Percentiles rank a stretch among this genome's conserved stretches.
phyloP scores from a whole-genome alignment of 331 rosid genomes.

The Cydonia oblonga region DNA sequence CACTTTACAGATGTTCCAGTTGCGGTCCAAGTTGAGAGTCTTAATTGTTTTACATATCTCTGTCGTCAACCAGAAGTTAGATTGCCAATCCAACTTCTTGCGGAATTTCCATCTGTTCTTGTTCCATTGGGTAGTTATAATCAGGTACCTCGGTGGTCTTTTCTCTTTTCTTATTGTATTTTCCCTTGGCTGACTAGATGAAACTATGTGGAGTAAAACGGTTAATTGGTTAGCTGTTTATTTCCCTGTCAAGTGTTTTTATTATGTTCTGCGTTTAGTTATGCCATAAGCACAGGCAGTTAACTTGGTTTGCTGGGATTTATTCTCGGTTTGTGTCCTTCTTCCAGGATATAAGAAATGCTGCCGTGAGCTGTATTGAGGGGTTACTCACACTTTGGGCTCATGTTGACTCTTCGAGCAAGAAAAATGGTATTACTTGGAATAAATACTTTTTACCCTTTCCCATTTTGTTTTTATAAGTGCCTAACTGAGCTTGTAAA shows the following conservation, averaged over 20 bases:
- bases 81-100: constrained; percentile 48
- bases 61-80: constrained; percentile 49
- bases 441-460: not conserved
- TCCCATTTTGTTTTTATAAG: not conserved
- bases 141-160: constrained; percentile 25
- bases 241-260: not conserved
- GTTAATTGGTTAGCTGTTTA: not conserved
- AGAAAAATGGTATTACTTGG: constrained; percentile 60
- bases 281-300: not conserved
- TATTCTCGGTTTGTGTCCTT: not conserved
- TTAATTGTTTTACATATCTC: constrained; percentile 58
- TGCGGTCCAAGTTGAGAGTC: constrained; percentile 77
- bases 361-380: constrained; percentile 64
- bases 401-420: constrained; percentile 50
- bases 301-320: not conserved
- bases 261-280: not conserved
- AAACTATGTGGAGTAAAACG: not conserved
- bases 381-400: constrained; percentile 44
- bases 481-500: constrained; percentile 7
- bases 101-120: constrained; percentile 75
- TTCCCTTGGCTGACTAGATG: constrained; percentile 3
- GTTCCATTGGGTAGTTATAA: constrained; percentile 60
- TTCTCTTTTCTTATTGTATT: not conserved
- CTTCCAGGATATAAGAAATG: constrained; percentile 52
- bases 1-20: constrained; percentile 52